Conservation (phyloP, 2,329 filamentous ascomycete genomes). For the Chaetomium olivaceum region DNA sequence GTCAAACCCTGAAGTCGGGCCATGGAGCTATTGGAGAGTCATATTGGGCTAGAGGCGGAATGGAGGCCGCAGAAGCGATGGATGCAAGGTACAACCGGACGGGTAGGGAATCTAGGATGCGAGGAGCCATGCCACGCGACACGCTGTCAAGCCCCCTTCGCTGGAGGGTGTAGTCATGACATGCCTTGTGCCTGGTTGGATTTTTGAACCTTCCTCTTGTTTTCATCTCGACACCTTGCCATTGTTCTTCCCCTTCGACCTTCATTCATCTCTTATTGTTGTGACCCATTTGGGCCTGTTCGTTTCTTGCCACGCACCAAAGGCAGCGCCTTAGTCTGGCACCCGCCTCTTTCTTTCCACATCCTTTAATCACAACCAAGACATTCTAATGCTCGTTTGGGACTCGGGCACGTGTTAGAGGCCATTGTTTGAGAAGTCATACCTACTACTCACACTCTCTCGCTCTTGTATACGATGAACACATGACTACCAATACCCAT, state of each 20-base stretch:
- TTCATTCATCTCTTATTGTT: constrained; percentile 12
- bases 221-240: background rate
- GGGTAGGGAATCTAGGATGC: background rate
- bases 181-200: background rate
- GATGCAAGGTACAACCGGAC: background rate
- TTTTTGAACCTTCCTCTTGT: background rate
- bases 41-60: background rate
- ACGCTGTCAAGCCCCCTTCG: constrained; percentile 7
- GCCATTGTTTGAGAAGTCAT: constrained; percentile 9
- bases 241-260: constrained; percentile 3
- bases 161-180: background rate
- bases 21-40: background rate
- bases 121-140: constrained; percentile 16
- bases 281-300: background rate
- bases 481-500: background rate
- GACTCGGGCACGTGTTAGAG: constrained; percentile 6
- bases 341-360: constrained; percentile 5
- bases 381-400: background rate
- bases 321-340: constrained; percentile 8
- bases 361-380: constrained; percentile 5
- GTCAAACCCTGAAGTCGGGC: background rate
- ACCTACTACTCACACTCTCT: constrained; percentile 6
- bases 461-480: constrained; percentile 1
- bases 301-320: constrained; percentile 7
- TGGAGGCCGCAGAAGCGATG: background rate